phyloP scores from a whole-genome alignment of 306 rosid species.

The Luffa acutangula region DNA sequence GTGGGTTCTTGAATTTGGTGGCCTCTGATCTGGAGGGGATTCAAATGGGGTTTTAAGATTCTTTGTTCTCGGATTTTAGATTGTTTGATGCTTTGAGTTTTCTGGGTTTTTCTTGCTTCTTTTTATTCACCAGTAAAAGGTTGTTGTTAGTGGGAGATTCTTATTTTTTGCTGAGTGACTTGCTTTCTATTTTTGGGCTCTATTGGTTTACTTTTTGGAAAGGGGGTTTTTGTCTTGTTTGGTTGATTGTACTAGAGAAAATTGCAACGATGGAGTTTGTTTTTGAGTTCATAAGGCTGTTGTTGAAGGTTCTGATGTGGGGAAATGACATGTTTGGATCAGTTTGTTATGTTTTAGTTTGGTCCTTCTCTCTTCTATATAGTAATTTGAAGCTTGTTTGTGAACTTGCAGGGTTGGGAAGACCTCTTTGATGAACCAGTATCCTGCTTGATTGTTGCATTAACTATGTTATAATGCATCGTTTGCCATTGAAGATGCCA shows the following conservation, averaged over 20 bases:
- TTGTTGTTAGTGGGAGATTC: background rate
- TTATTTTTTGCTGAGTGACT: background rate
- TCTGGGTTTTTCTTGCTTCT: background rate
- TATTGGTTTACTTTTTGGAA: background rate
- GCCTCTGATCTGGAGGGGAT: conserved; percentile 2
- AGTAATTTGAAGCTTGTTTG: background rate
- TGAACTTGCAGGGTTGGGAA: conserved; percentile 89
- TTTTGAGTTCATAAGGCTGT: background rate
- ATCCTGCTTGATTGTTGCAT: conserved; percentile 32
- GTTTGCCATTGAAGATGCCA: background rate
- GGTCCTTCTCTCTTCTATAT: background rate
- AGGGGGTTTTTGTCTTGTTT: background rate
- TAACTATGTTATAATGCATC: background rate
- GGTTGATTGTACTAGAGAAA: background rate
- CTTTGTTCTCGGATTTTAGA: background rate
- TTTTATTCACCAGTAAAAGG: background rate
- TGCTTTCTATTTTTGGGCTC: background rate
- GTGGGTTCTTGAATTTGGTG: background rate
- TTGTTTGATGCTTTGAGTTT: background rate
- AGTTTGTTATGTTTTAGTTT: background rate
- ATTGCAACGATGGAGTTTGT: background rate
- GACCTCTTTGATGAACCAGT: conserved; percentile 99
- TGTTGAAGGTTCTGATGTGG: background rate
- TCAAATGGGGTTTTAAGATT: background rate
- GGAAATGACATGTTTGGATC: conserved; percentile 1